Evolutionary conservation across 495 filamentous ascomycete genomes (phyloP).

Genomic region (Penicillium desertorum): DNA sequence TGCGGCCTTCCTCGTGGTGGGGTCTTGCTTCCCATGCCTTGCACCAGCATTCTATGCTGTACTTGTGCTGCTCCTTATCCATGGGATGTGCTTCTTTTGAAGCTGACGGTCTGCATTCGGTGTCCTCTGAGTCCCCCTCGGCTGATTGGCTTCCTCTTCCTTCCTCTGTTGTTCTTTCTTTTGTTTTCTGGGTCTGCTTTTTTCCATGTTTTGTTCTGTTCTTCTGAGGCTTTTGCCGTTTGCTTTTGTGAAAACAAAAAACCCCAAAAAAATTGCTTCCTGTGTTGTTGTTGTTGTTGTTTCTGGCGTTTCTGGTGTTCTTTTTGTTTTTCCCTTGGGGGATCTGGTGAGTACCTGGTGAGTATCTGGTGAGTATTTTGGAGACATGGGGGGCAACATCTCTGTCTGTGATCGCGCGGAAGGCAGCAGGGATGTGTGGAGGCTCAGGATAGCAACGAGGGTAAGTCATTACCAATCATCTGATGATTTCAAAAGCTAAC

Average conservation of each 20-base stretch:
- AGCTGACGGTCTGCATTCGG: background rate
- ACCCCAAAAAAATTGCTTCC: background rate
- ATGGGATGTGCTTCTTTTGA: background rate
- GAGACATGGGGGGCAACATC: background rate
- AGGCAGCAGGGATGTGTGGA: background rate
- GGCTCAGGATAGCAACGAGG: background rate
- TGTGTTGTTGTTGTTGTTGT: background rate
- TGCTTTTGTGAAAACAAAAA: conserved; percentile 2
- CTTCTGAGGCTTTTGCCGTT: conserved; percentile 2
- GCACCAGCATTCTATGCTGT: background rate
- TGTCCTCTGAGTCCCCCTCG: background rate
- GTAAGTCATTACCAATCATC: background rate
- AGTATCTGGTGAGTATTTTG: background rate
- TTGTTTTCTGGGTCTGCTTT: background rate
- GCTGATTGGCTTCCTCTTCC: background rate
- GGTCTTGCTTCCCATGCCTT: background rate
- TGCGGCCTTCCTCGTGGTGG: background rate
- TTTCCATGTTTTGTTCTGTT: background rate
- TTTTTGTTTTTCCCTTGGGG: background rate
- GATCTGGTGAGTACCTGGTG: no score
- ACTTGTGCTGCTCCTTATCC: background rate
- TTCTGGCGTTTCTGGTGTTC: background rate
- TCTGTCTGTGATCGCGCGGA: conserved; percentile 6
- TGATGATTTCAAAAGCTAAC: background rate
- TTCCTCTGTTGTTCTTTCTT: background rate